A percentile compares a stretch with the other conserved stretches of the same genome.
These are phyloP conservation scores for Mycosarcoma mackinlayi DNA, from an alignment of 1,284 basidiomycete genomes.

Conservation along the genomic window DNA sequence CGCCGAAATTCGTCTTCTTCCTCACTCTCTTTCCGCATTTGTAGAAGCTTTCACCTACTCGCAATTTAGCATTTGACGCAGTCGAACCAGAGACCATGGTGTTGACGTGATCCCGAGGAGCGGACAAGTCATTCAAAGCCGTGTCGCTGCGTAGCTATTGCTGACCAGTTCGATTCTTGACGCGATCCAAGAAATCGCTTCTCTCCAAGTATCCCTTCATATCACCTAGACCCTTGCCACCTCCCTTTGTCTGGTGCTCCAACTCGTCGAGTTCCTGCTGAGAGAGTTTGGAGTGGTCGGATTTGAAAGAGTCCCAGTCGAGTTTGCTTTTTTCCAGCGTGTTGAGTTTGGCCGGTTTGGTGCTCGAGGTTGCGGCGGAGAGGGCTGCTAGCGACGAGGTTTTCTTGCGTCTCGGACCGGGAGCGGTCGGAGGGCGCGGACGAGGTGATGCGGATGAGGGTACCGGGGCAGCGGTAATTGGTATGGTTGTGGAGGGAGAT, in stretches of 20 bases:
- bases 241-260: slow-evolving; percentile 64
- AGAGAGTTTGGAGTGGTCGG: slow-evolving; percentile 33
- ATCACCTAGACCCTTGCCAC: slow-evolving; percentile 57
- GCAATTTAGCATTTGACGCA: neutral
- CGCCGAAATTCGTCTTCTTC: too few relatives aligned
- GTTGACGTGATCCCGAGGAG: too few relatives aligned
- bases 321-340: slow-evolving; percentile 67
- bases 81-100: too few relatives aligned
- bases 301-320: slow-evolving; percentile 60
- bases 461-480: neutral
- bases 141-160: too few relatives aligned
- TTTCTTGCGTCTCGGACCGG: slow-evolving; percentile 47
- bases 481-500: slow-evolving; percentile 8
- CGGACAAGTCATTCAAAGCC: too few relatives aligned
- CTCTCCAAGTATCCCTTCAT: slow-evolving; percentile 66
- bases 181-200: slow-evolving; percentile 63
- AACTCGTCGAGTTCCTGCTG: slow-evolving; percentile 62
- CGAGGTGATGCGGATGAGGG: neutral
- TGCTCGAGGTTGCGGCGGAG: slow-evolving; percentile 32
- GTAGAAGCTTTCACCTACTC: too few relatives aligned
- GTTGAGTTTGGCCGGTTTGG: slow-evolving; percentile 62
- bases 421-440: slow-evolving; percentile 2
- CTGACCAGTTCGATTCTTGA: slow-evolving; percentile 47
- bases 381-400: slow-evolving; percentile 46
- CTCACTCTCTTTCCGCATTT: too few relatives aligned